Percentiles rank a stretch among this genome's conserved stretches.
phyloP scores from a whole-genome alignment of 768 basidiomycete genomes.

The Lactarius pseudohatsudake region DNA sequence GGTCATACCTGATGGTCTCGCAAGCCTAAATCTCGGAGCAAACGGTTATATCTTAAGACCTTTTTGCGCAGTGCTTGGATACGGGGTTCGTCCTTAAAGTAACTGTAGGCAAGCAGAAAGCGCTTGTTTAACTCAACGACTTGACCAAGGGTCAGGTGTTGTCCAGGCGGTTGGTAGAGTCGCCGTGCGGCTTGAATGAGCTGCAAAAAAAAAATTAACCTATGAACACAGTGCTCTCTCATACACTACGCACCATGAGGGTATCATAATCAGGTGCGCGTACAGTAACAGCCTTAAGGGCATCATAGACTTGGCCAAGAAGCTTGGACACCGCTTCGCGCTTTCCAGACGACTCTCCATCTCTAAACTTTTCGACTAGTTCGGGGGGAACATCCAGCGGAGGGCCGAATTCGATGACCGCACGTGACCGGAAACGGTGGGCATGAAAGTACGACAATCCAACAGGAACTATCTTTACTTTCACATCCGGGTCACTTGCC shows the following conservation, averaged over 20 bases:
- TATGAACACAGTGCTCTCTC: neutral
- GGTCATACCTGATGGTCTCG: constrained; percentile 83
- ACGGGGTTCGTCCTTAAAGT: constrained; percentile 89
- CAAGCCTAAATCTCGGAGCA: constrained; percentile 83
- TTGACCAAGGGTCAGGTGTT: constrained; percentile 90
- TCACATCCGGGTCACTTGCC: constrained; percentile 81
- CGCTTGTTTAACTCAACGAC: constrained; percentile 93
- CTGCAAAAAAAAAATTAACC: constrained; percentile 40
- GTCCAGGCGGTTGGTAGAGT: constrained; percentile 90
- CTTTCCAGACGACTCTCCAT: constrained; percentile 79
- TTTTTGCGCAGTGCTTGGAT: constrained; percentile 75
- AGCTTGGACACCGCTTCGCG: constrained; percentile 87
- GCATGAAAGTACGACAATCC: constrained; percentile 40
- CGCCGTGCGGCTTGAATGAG: constrained; percentile 93
- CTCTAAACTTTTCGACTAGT: constrained; percentile 84
- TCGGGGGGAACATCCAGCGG: constrained; percentile 85
- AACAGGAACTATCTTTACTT: constrained; percentile 87
- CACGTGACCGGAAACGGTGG: constrained; percentile 88
- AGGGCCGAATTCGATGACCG: constrained; percentile 94
- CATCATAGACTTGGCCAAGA: constrained; percentile 88
- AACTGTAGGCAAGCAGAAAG: constrained; percentile 86
- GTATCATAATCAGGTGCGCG: constrained; percentile 97
- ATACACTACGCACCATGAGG: constrained; percentile 68
- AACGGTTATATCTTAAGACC: constrained; percentile 87
- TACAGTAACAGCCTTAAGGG: constrained; percentile 92